These are phyloP conservation scores for Phytophthora tubulina DNA, from an alignment of 352 stramenopile species.

Conservation along the genomic window DNA sequence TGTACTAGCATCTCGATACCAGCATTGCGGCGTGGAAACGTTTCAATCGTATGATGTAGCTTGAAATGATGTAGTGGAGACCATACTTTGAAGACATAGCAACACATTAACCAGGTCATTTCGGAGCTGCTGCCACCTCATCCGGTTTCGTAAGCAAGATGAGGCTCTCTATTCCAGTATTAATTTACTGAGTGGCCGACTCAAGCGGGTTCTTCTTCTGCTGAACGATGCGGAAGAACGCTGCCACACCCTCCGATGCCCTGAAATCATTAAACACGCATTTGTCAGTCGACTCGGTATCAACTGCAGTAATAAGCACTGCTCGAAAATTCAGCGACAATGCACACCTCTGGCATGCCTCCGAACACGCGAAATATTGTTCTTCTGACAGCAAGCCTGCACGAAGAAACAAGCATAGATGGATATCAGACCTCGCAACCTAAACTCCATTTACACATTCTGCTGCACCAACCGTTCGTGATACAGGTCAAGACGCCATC, in stretches of 20 bases:
- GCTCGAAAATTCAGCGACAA: not conserved
- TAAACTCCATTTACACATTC: not conserved
- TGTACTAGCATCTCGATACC: not conserved
- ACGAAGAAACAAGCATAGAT: constrained; percentile 7
- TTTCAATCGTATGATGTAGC: not conserved
- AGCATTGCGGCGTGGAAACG: not conserved
- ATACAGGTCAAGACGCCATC: constrained; percentile 83
- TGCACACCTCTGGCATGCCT: constrained; percentile 77
- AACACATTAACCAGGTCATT: not conserved
- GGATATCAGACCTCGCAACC: not conserved
- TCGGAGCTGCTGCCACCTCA: constrained; percentile 2
- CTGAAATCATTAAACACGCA: constrained; percentile 29
- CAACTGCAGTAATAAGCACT: not conserved
- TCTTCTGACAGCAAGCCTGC: constrained; percentile 77
- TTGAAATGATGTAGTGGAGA: no score
- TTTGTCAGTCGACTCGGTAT: constrained; percentile 9
- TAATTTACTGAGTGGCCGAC: constrained; percentile 36
- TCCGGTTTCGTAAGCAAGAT: not conserved
- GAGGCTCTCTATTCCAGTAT: constrained; percentile 24
- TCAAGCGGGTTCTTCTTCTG: constrained; percentile 73
- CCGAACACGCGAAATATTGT: constrained; percentile 86
- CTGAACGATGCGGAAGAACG: constrained; percentile 82
- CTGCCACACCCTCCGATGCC: constrained; percentile 75
- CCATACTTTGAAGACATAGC: not conserved
- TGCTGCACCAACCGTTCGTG: constrained; percentile 60